Conservation (phyloP, 2,329 filamentous ascomycete genomes). For the Cercospora sp. region DNA sequence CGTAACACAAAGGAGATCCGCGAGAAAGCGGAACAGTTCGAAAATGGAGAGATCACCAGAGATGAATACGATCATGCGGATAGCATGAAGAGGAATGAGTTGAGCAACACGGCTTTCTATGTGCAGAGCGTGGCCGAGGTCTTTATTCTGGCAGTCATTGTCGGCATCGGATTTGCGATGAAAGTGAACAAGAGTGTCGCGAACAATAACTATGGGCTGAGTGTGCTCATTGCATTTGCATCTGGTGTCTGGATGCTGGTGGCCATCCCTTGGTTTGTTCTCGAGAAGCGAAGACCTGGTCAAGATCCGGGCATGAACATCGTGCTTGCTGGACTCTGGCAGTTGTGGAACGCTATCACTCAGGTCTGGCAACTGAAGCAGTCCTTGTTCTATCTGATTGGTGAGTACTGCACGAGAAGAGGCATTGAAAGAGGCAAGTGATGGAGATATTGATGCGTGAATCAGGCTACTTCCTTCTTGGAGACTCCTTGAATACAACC, state of each 20-base stretch:
- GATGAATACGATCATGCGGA: conserved; percentile 63
- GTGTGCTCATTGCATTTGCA: conserved; percentile 65
- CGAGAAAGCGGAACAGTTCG: conserved; percentile 52
- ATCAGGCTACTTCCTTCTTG: conserved; percentile 63
- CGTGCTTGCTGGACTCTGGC: conserved; percentile 62
- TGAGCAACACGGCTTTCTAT: conserved; percentile 66
- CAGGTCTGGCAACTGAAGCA: conserved; percentile 67
- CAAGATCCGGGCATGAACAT: conserved; percentile 55
- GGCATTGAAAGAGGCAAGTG: neutral
- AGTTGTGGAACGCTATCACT: conserved; percentile 58
- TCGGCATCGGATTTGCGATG: conserved; percentile 64
- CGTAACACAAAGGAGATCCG: conserved; percentile 56
- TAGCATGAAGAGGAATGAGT: conserved; percentile 62
- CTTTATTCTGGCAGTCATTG: conserved; percentile 63
- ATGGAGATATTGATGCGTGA: neutral
- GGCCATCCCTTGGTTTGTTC: conserved; percentile 66
- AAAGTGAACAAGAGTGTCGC: conserved; percentile 59
- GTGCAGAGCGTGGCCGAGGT: conserved; percentile 64
- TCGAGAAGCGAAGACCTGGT: conserved; percentile 65
- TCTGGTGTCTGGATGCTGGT: conserved; percentile 65
- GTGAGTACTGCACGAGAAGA: conserved; percentile 37
- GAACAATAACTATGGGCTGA: conserved; percentile 68
- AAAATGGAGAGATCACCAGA: conserved; percentile 55
- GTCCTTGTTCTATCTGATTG: conserved; percentile 64
- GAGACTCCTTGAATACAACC: conserved; percentile 70